Conservation (phyloP, 306 rosid species). For the Echinosophora koreensis region DNA sequence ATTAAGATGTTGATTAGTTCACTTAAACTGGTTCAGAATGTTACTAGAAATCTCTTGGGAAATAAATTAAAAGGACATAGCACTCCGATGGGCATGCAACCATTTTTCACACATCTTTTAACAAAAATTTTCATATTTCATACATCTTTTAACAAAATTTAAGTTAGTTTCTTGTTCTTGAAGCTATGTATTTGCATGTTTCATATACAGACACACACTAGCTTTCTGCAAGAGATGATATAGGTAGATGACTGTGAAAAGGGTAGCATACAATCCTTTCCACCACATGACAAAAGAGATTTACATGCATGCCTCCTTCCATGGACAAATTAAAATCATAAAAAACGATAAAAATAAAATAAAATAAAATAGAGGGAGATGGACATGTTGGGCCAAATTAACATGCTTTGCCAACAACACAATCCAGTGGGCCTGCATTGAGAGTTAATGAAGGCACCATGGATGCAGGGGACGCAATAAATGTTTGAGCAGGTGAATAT, state of each 20-base stretch:
- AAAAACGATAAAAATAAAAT: not conserved
- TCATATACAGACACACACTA: not conserved
- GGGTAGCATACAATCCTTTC: not conserved
- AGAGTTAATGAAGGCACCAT: constrained; percentile 74
- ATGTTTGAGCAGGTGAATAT: constrained; percentile 62
- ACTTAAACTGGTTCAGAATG: too few species aligned
- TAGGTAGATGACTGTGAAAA: not conserved
- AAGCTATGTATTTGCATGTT: not conserved
- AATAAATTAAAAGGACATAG: too few species aligned
- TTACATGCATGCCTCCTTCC: constrained; percentile 4
- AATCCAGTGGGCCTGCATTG: constrained; percentile 70
- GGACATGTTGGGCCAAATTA: constrained; percentile 38
- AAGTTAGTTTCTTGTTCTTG: not conserved
- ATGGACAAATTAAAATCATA: not conserved
- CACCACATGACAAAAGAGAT: not conserved
- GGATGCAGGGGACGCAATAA: constrained; percentile 55
- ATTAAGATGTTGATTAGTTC: too few species aligned
- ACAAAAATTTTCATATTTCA: too few species aligned
- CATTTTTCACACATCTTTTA: too few species aligned
- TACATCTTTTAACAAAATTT: too few species aligned
- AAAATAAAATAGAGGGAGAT: not conserved
- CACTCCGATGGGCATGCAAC: too few species aligned
- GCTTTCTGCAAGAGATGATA: not conserved
- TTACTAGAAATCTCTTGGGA: too few species aligned
- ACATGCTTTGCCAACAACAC: constrained; percentile 64